phyloP scores from a whole-genome alignment of 106 monocot species.

The Platanthera zijinensis region DNA sequence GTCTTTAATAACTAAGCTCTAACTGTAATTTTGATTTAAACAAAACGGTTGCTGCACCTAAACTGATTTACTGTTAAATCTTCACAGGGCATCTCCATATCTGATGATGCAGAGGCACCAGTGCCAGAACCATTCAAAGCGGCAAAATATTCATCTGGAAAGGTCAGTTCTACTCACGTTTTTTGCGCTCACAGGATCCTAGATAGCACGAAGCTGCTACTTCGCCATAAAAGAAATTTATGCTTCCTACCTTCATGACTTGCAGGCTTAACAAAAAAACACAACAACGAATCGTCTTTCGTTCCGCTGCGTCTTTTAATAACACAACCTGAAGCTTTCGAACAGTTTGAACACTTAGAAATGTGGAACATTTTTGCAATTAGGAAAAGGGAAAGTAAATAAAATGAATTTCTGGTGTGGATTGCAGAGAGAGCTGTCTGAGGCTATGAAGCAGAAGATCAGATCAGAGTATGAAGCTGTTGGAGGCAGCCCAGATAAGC shows the following conservation, averaged over 20 bases:
- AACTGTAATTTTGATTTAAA: no score
- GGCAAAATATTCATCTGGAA: constrained; percentile 62
- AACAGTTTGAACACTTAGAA: constrained; percentile 25
- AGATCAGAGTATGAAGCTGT: constrained; percentile 75
- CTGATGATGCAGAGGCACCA: constrained; percentile 29
- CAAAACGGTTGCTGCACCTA: no score
- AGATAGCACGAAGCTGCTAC: not conserved
- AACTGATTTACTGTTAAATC: not conserved
- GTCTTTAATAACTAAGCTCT: no score
- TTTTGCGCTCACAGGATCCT: not conserved
- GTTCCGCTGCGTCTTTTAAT: constrained; percentile 50
- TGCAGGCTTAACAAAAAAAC: constrained; percentile 62
- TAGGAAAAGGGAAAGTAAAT: constrained; percentile 8
- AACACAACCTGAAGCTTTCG: constrained; percentile 53
- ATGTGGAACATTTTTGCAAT: not conserved
- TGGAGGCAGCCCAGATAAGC: constrained; percentile 88
- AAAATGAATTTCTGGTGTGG: constrained; percentile 28
- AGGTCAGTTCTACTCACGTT: constrained; percentile 14
- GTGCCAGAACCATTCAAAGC: constrained; percentile 64
- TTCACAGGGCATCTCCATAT: constrained; percentile 51
- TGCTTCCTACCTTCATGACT: constrained; percentile 38
- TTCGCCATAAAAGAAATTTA: constrained; percentile 23
- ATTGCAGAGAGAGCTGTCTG: constrained; percentile 82
- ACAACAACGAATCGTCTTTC: constrained; percentile 29
- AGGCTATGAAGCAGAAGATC: constrained; percentile 81